These are phyloP conservation scores for Hansfordia pulvinata DNA, from an alignment of 2,329 filamentous ascomycete genomes.

Conservation along the genomic window DNA sequence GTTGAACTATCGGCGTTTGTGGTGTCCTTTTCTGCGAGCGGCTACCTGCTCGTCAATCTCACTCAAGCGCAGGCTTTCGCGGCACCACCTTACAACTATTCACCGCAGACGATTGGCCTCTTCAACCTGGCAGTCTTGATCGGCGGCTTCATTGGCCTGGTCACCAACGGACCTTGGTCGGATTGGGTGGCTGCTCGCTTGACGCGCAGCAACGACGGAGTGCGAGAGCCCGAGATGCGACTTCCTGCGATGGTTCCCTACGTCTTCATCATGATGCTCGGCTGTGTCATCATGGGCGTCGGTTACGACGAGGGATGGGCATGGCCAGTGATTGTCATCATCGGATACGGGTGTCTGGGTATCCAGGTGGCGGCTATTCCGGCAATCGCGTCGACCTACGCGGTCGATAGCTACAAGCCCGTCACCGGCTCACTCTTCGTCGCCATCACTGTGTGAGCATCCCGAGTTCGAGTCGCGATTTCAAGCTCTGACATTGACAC, in stretches of 20 bases:
- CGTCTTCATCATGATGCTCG: constrained; percentile 28
- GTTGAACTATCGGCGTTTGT: constrained; percentile 48
- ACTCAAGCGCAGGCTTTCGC: constrained; percentile 20
- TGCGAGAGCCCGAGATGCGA: constrained; percentile 34
- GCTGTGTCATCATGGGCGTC: constrained; percentile 27
- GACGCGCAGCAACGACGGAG: constrained; percentile 27
- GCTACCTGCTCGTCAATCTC: constrained; percentile 40
- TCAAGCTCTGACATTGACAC: too few relatives aligned
- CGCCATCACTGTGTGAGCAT: constrained; percentile 32
- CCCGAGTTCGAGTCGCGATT: too few relatives aligned
- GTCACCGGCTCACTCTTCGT: constrained; percentile 45
- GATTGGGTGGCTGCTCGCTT: constrained; percentile 25
- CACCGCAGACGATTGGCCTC: constrained; percentile 23
- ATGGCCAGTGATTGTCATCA: constrained; percentile 32
- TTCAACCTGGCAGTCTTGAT: constrained; percentile 31
- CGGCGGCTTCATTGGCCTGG: constrained; percentile 25
- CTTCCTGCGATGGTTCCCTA: constrained; percentile 30
- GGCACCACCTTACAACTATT: constrained; percentile 6
- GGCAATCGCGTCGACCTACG: constrained; percentile 43
- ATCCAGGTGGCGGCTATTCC: constrained; percentile 33
- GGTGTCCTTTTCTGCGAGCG: constrained; percentile 30
- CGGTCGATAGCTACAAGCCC: constrained; percentile 52
- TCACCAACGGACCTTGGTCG: constrained; percentile 26
- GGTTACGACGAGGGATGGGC: constrained; percentile 32
- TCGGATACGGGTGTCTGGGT: constrained; percentile 26